Base-by-base conservation (phyloP, 176 grass and related monocot genomes). In the barley (Hordeum vulgare) region DNA sequence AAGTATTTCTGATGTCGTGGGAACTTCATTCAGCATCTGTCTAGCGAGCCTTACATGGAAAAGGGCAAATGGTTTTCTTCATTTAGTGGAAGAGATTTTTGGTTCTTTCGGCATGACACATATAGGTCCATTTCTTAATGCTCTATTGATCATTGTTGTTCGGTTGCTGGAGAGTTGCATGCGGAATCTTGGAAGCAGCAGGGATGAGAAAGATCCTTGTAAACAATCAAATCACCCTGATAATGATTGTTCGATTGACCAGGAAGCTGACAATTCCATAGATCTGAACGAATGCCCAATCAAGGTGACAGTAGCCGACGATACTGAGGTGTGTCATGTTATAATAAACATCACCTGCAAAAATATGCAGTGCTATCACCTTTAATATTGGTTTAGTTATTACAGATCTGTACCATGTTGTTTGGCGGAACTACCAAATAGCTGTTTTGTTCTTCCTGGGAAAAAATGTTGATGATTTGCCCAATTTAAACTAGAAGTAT, bases 21-120 rank as follows among this genome's bases (percentile, higher is more conserved):
- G 75, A 85, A 58, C 66, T 86, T 88, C 90, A 72, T 78, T 33
- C 47, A 82, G 71, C 58, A 91, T 95, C 68, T 78, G 66, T 68
- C 23, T 86, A 77, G 85, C 93, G 73, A 90, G 83, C 12, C 64
- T 93, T 42, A 84, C 90, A 42, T 95, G 85, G 90, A 98, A 98
- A 88, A 90, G 85, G 66, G 86, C 72, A 82, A 90, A 88, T 81
- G 96, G 96, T 57, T 95, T 98, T 79, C 66, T 98, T 66, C 96
- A 95, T 91, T 82, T 98, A 71, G 61, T 98, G 56, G 90, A 98
- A 74, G 90, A 95, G 76, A 87, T 98, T 28, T 81, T 98, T 70
- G 39, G 44, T 78, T 93, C 83, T 53, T 98, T 98, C 90, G 96
- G 93, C 86, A 82, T 91, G 76, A 47, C 77, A 73, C 96, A 87